phyloP scores from a whole-genome alignment of 495 filamentous ascomycete species.

The Lichenothelia convexa region DNA sequence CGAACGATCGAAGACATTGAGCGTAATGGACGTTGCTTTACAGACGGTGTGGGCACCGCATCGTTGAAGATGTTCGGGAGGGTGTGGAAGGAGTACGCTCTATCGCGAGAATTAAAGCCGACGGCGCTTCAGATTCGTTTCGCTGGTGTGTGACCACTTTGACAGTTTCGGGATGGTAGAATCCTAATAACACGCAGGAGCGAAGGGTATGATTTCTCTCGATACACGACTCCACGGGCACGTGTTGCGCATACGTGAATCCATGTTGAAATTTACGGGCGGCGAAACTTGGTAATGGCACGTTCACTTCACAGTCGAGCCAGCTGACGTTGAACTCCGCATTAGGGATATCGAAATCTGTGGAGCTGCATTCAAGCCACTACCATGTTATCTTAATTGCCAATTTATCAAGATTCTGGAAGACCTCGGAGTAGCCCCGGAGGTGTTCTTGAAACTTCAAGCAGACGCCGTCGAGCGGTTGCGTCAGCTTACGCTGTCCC shows the following conservation, averaged over 20 bases:
- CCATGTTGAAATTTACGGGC: constrained; percentile 68
- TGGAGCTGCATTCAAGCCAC: constrained; percentile 40
- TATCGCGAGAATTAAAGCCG: constrained; percentile 25
- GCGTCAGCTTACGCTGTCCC: constrained; percentile 30
- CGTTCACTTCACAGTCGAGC: too few species aligned
- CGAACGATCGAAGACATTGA: constrained; percentile 9
- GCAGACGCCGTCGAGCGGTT: constrained; percentile 35
- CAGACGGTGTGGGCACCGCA: constrained; percentile 62
- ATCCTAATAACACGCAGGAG: constrained; percentile 22
- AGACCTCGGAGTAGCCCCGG: constrained; percentile 37
- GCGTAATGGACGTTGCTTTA: constrained; percentile 38
- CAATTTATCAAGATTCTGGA: constrained; percentile 72
- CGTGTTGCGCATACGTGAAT: constrained; percentile 38
- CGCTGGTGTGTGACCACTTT: constrained; percentile 25
- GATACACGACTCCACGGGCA: constrained; percentile 38
- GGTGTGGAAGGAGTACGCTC: constrained; percentile 30
- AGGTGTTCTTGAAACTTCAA: constrained; percentile 45
- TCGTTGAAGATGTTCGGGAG: constrained; percentile 35
- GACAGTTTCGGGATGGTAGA: not conserved
- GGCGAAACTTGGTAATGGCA: too few species aligned
- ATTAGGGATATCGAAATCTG: constrained; percentile 52
- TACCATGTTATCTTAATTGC: constrained; percentile 53
- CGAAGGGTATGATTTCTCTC: constrained; percentile 56
- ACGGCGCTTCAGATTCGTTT: constrained; percentile 57
- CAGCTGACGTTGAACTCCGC: too few species aligned